Evolutionary conservation across 345 rosid genomes (phyloP).

Genomic region (Populus davidiana): DNA sequence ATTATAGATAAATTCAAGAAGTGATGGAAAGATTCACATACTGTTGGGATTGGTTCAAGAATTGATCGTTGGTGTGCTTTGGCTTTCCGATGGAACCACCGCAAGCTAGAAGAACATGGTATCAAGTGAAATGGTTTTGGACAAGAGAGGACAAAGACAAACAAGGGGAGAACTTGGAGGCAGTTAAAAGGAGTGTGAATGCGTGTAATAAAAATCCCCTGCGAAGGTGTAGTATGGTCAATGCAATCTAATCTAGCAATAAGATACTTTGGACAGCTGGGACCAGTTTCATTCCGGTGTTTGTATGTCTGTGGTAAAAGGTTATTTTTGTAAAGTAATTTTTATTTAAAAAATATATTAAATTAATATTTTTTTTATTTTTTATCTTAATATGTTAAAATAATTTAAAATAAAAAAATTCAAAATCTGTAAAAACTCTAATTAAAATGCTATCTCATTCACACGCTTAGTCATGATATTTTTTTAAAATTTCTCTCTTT

Average conservation of each 20-base stretch:
- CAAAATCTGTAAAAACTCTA: too few species aligned
- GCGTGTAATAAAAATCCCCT: background rate
- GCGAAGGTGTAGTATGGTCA: background rate
- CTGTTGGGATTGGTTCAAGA: background rate
- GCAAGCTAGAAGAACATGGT: background rate
- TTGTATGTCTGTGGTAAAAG: background rate
- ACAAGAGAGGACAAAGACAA: background rate
- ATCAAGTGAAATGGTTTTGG: background rate
- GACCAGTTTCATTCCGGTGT: too few species aligned
- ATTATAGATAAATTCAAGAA: conserved; percentile 22
- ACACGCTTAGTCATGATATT: too few species aligned
- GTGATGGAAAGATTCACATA: background rate
- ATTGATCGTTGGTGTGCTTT: background rate
- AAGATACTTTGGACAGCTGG: background rate
- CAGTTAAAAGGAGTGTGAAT: background rate
- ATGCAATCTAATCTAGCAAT: background rate
- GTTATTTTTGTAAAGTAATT: too few species aligned
- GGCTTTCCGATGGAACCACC: background rate
- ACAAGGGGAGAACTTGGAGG: background rate
- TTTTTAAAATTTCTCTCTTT: too few species aligned
- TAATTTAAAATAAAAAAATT: too few species aligned
- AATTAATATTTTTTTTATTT: too few species aligned
- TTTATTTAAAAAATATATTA: too few species aligned
- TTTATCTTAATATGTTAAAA: too few species aligned
- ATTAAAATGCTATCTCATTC: too few species aligned